These are phyloP conservation scores for Globisporangium paddicum DNA, from an alignment of 352 stramenopile species.

Conservation along the genomic window DNA sequence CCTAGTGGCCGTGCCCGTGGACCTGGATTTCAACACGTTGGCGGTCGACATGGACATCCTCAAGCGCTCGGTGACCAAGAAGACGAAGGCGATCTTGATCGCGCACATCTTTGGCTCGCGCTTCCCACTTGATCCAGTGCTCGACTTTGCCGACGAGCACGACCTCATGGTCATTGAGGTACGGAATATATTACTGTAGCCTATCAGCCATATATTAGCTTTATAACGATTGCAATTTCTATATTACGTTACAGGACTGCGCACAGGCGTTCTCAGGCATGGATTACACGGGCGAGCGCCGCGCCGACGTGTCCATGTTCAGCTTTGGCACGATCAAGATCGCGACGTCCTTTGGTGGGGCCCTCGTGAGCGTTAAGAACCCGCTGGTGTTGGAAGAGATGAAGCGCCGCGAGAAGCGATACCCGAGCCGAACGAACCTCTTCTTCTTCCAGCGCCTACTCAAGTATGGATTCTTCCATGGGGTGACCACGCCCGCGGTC, in stretches of 20 bases:
- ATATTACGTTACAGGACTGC: no score
- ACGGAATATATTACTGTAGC: no score
- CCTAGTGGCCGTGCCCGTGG: slow-evolving; percentile 68
- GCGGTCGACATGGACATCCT: slow-evolving; percentile 48
- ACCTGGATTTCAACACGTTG: slow-evolving; percentile 63
- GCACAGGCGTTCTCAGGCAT: slow-evolving; percentile 68
- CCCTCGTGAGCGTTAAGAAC: slow-evolving; percentile 61
- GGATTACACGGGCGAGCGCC: slow-evolving; percentile 55
- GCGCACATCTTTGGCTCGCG: slow-evolving; percentile 78
- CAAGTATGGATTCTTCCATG: slow-evolving; percentile 74
- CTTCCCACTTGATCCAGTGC: slow-evolving; percentile 42
- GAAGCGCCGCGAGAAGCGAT: slow-evolving; percentile 58
- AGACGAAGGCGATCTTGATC: slow-evolving; percentile 66
- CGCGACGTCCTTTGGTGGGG: slow-evolving; percentile 73
- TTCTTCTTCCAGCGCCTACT: slow-evolving; percentile 76
- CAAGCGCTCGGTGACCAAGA: slow-evolving; percentile 42
- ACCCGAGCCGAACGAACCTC: slow-evolving; percentile 52
- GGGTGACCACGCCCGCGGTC: slow-evolving; percentile 59
- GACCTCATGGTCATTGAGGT: slow-evolving; percentile 62
- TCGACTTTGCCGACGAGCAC: slow-evolving; percentile 46
- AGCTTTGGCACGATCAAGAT: slow-evolving; percentile 89
- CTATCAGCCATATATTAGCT: no score
- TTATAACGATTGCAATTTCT: no score
- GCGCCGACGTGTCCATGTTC: slow-evolving; percentile 78
- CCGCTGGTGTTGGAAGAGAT: slow-evolving; percentile 51